Evolutionary conservation across 2,329 filamentous ascomycete genomes (phyloP).

Genomic region (Fonsecaea nubica): DNA sequence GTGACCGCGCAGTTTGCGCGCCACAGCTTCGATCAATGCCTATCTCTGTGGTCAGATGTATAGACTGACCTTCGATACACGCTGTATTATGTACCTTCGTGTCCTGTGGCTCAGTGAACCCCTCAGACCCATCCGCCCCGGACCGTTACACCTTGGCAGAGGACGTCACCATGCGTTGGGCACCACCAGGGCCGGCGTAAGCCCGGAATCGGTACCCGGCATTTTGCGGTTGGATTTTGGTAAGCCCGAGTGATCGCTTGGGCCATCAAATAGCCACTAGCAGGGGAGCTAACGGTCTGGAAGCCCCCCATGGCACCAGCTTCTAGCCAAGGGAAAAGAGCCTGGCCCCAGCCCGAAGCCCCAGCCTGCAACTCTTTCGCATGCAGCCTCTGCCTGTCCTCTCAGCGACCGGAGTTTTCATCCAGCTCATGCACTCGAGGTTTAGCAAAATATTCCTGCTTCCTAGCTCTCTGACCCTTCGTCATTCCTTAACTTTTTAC

Average conservation of each 20-base stretch:
- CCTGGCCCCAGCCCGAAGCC: not conserved
- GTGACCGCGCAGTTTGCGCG: not conserved
- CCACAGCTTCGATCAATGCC: no score
- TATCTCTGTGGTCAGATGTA: not conserved
- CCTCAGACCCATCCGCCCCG: not conserved
- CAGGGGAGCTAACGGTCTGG: not conserved
- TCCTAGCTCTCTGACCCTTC: conserved; percentile 4
- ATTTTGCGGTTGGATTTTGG: not conserved
- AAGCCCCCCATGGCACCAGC: not conserved
- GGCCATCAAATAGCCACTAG: not conserved
- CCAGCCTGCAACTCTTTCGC: not conserved
- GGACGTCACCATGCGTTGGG: not conserved
- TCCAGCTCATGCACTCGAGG: not conserved
- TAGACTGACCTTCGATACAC: not conserved
- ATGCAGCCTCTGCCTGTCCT: not conserved
- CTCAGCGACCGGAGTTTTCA: not conserved
- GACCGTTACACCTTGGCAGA: conserved; percentile 6
- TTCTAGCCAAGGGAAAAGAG: not conserved
- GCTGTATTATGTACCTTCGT: no score
- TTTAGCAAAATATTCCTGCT: conserved; percentile 6
- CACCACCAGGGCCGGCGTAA: not conserved
- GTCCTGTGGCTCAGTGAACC: not conserved
- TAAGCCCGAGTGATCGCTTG: not conserved
- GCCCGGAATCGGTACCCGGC: not conserved
- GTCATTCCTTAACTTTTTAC: conserved; percentile 13